These are phyloP conservation scores for Saccharomycopsis fibuligera DNA, from an alignment of 805 yeast species.

Conservation along the genomic window DNA sequence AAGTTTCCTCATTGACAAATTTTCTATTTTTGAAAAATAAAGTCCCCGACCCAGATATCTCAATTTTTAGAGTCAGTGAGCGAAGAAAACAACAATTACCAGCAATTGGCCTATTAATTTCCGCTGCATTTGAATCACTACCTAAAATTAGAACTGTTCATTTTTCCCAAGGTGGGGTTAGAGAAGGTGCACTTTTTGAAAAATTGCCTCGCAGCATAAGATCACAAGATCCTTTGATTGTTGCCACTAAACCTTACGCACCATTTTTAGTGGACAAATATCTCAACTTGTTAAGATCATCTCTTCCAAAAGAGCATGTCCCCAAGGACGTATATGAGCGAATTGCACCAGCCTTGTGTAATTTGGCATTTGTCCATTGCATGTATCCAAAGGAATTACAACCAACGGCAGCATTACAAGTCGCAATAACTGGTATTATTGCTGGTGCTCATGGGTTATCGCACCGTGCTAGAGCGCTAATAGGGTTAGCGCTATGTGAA, in stretches of 20 bases:
- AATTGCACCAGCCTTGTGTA: conserved; percentile 65
- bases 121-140: conserved; percentile 55
- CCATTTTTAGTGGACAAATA: conserved; percentile 57
- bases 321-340: conserved; percentile 54
- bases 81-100: conserved; percentile 63
- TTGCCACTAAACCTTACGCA: conserved; percentile 68
- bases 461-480: conserved; percentile 62
- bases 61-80: conserved; percentile 59
- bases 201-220: conserved; percentile 51
- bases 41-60: conserved; percentile 36
- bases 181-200: conserved; percentile 69
- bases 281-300: conserved; percentile 44
- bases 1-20: conserved; percentile 45
- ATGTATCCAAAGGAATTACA: conserved; percentile 73
- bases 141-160: conserved; percentile 57
- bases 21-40: conserved; percentile 43
- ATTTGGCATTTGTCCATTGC: conserved; percentile 69
- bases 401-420: conserved; percentile 65
- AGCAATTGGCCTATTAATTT: conserved; percentile 56
- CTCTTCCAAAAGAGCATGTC: conserved; percentile 47
- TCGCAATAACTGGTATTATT: conserved; percentile 68
- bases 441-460: conserved; percentile 73
- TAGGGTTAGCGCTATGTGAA: conserved; percentile 70
- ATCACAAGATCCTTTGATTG: conserved; percentile 60
- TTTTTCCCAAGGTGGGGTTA: conserved; percentile 70